Base-by-base conservation (phyloP, 106 monocot species). In the Hemerocallis citrina region DNA sequence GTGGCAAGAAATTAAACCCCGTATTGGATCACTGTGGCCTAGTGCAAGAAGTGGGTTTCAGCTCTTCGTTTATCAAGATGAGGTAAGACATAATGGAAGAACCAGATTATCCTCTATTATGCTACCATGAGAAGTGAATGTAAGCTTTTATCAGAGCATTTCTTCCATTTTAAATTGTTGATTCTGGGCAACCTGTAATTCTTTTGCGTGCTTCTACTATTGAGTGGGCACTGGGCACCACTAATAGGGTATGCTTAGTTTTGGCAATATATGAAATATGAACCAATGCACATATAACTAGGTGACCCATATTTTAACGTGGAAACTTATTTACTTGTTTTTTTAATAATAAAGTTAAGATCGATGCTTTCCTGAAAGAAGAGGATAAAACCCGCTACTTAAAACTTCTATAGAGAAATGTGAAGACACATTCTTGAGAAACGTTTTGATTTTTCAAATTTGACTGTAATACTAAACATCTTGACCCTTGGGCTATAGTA, bases 1-100 rank as follows among this genome's bases (percentile, higher is more conserved):
- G 96, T 98, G 96, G 96, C 86, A 98, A 91, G 96, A 98, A 75
- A 92, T 98, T 77, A 98, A 98, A 71, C 88, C 87, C n/a, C 59
- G 64, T 43, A 76, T 75, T 67, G 96, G 91, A 62, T 69, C 61
- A 65, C 13, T 90, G 65, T 98, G 96, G 96, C 96, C 96, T 32
- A 82, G 81, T 54, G 65, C 91, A 59, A 84, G 96, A 61, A 98
- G 96, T 69, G 96, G 91, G 62, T 98, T 98, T 72, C 91, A 98
- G 72, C 82, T 98, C 62, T 77, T 79, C 74, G 88, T 85, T 54
- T 88, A 67, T 58, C 96, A 98, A 80, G 96, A 98, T 67, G 79
- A 91, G 85, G 96, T 69, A 77, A 78, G 77, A 34, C 8, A 19
- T 20, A 59, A 59, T 20, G 9, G n/a, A 22, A 6, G 19, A 43